Conservation (phyloP, 192 early-diverging fungal genomes). For the Coemansia sp. region DNA sequence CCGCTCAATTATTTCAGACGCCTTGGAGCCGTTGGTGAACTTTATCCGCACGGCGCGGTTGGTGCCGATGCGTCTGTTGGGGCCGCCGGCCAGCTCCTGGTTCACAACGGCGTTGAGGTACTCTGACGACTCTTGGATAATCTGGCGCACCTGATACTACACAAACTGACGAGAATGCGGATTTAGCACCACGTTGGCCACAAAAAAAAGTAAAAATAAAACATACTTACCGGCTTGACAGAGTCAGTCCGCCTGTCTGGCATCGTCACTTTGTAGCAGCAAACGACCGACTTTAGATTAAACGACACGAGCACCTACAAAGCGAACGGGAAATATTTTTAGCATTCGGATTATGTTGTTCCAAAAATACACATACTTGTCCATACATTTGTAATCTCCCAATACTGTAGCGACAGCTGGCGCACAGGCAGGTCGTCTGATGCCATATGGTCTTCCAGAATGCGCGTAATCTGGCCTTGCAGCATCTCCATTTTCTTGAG, state of each 20-base stretch:
- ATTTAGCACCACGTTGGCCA: too few relatives aligned
- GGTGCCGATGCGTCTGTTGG: constrained; percentile 12
- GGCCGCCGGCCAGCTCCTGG: constrained; percentile 34
- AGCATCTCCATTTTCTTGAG: constrained; percentile 22
- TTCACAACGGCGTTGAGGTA: constrained; percentile 46
- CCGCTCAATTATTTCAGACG: constrained; percentile 25
- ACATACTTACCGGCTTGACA: constrained; percentile 22
- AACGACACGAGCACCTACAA: constrained; percentile 46
- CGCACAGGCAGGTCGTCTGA: constrained; percentile 30
- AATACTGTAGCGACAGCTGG: constrained; percentile 50
- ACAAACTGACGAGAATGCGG: constrained; percentile 1
- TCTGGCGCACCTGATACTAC: constrained; percentile 42
- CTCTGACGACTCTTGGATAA: constrained; percentile 43
- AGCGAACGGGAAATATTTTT: background rate
- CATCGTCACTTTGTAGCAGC: constrained; percentile 46
- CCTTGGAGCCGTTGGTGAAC: constrained; percentile 32
- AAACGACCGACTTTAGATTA: constrained; percentile 35
- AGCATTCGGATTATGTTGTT: background rate
- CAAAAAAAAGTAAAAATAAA: background rate
- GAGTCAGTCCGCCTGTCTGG: constrained; percentile 8
- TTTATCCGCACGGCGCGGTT: constrained; percentile 21
- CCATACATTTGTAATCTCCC: constrained; percentile 46
- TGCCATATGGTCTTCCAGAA: constrained; percentile 42
- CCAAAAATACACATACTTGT: background rate
- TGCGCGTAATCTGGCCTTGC: constrained; percentile 43